Conservation (phyloP, 208 protist species). For the Angomonas ambiguus region DNA sequence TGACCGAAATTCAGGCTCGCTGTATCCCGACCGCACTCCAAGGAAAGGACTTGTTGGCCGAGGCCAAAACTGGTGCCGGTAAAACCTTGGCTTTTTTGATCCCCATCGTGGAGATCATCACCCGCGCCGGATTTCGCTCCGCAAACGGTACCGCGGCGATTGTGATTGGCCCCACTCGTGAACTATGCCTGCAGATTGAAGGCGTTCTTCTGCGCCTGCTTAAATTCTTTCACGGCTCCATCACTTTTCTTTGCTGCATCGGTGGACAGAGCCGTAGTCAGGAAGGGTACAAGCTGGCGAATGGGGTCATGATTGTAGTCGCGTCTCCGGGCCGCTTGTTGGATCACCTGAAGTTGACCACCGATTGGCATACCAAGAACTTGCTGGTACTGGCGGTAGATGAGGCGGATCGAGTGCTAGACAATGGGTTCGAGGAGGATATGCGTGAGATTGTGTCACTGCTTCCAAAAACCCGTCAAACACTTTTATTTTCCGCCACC, state of each 20-base stretch:
- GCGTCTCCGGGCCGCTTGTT: constrained; percentile 94
- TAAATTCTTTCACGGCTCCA: constrained; percentile 87
- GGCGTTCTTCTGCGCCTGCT: constrained; percentile 93
- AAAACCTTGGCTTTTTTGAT: constrained; percentile 99
- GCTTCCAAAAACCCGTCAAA: constrained; percentile 96
- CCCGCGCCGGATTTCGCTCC: constrained; percentile 91
- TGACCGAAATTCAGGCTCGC: constrained; percentile 95
- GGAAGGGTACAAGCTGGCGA: constrained; percentile 86
- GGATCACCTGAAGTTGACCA: constrained; percentile 98
- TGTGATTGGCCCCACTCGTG: constrained; percentile 98
- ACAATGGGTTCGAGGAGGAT: constrained; percentile 98
- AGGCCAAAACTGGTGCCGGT: constrained; percentile 94
- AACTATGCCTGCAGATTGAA: constrained; percentile 99
- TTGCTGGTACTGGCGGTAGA: constrained; percentile 97
- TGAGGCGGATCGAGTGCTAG: constrained; percentile 98
- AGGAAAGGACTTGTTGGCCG: constrained; percentile 87
- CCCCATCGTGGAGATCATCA: constrained; percentile 97
- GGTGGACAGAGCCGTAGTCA: constrained; percentile 88
- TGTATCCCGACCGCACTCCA: constrained; percentile 87
- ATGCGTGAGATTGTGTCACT: constrained; percentile 98
- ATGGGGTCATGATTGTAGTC: constrained; percentile 88
- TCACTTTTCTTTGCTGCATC: constrained; percentile 89
- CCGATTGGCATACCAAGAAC: constrained; percentile 96
- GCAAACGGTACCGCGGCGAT: constrained; percentile 96
- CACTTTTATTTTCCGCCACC: constrained; percentile 99